Conservation (phyloP, 495 filamentous ascomycete species). For the Tuber borchii region DNA sequence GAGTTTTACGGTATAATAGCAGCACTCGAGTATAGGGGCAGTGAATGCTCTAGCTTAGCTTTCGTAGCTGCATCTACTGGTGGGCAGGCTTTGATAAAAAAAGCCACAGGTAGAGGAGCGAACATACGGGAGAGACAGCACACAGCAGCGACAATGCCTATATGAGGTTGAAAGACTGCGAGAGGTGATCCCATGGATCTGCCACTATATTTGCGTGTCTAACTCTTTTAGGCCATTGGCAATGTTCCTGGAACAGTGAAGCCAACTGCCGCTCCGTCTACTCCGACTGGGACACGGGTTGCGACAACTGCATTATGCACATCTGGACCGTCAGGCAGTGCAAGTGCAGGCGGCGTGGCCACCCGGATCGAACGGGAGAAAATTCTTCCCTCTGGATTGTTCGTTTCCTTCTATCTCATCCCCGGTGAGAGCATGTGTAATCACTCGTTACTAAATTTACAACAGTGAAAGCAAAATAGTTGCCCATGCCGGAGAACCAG, state of each 20-base stretch:
- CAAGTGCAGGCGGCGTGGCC: slow-evolving; percentile 29
- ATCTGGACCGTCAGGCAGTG: slow-evolving; percentile 8
- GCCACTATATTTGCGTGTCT: background rate
- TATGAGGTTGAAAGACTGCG: slow-evolving; percentile 15
- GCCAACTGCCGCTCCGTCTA: background rate
- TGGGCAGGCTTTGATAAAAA: background rate
- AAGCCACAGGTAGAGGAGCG: slow-evolving; percentile 18
- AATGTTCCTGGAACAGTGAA: slow-evolving; percentile 20
- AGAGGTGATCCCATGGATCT: background rate
- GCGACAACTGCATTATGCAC: background rate
- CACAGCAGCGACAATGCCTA: slow-evolving; percentile 20
- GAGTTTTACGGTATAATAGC: no score
- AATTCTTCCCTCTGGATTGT: slow-evolving; percentile 56
- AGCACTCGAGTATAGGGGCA: slow-evolving; percentile 8
- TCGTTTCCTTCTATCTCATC: background rate
- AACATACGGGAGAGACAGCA: slow-evolving; percentile 14
- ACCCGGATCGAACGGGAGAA: slow-evolving; percentile 57
- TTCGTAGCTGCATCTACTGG: background rate
- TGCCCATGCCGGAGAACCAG: slow-evolving; percentile 59
- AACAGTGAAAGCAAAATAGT: slow-evolving; percentile 61
- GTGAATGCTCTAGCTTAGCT: slow-evolving; percentile 8
- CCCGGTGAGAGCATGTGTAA: background rate
- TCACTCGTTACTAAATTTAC: background rate
- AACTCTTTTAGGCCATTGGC: slow-evolving; percentile 19
- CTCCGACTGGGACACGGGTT: slow-evolving; percentile 3